phyloP scores from a whole-genome alignment of 192 early-diverging fungal genomes.

The Coemansia javaensis region DNA sequence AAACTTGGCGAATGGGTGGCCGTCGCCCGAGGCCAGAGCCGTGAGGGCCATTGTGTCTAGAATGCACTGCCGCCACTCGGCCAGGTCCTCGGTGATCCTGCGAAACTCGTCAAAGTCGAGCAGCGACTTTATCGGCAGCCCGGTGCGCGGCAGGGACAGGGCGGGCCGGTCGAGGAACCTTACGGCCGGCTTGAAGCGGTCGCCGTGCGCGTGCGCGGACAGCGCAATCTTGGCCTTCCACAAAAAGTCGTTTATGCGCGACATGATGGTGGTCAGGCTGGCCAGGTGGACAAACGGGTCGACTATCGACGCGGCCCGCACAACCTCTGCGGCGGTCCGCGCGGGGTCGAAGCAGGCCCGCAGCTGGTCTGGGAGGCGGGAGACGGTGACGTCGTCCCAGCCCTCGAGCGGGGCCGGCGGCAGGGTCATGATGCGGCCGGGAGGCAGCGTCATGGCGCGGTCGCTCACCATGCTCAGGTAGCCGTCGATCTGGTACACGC shows the following conservation, averaged over 20 bases:
- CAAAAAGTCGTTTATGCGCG: conserved; percentile 19
- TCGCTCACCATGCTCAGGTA: conserved; percentile 32
- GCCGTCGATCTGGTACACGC: conserved; percentile 26
- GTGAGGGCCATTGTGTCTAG: conserved; percentile 9
- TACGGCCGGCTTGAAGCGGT: conserved; percentile 6
- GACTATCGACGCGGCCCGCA: conserved; percentile 2
- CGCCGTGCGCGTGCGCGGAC: conserved; percentile 3
- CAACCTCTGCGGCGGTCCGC: conserved; percentile 4
- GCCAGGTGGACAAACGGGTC: conserved; percentile 16
- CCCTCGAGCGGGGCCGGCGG: conserved; percentile 15
- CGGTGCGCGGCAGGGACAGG: background rate
- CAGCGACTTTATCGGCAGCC: conserved; percentile 11
- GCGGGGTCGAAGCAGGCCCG: conserved; percentile 4
- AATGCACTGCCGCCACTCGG: conserved; percentile 13
- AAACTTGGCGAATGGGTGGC: conserved; percentile 24
- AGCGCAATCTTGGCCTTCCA: conserved; percentile 20
- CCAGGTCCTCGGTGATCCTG: conserved; percentile 9
- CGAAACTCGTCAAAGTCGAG: conserved; percentile 27
- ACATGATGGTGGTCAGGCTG: conserved; percentile 11
- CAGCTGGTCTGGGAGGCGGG: conserved; percentile 3
- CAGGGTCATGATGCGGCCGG: conserved; percentile 8
- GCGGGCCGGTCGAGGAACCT: conserved; percentile 7
- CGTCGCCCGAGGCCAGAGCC: too few relatives aligned
- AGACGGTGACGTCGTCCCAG: conserved; percentile 25
- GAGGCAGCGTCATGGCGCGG: conserved; percentile 19